Conservation (phyloP, 2,329 filamentous ascomycete species). For the Trichoderma sp. region DNA sequence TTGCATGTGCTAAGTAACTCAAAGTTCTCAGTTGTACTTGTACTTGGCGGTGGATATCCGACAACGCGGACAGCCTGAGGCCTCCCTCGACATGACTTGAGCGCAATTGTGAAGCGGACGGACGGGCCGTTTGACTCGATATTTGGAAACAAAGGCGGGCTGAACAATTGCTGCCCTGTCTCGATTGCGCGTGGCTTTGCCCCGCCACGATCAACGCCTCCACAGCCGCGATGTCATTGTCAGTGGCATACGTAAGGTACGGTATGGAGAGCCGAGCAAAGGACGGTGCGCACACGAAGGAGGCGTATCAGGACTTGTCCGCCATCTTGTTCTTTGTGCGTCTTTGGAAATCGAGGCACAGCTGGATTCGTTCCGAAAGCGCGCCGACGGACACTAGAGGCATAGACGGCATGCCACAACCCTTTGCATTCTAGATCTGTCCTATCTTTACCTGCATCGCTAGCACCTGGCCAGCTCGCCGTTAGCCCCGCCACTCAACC, state of each 20-base stretch:
- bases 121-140: too few species aligned
- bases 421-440: constrained; percentile 19
- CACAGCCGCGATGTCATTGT: background rate
- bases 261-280: too few species aligned
- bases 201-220: constrained; percentile 26
- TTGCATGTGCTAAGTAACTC: background rate
- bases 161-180: background rate
- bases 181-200: constrained; percentile 22
- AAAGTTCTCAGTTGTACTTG: background rate
- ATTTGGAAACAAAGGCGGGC: constrained; percentile 18
- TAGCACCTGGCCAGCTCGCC: constrained; percentile 10
- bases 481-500: constrained; percentile 17
- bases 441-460: constrained; percentile 14
- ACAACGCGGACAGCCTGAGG: background rate
- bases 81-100: background rate
- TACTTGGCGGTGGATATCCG: background rate
- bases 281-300: too few species aligned
- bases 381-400: background rate
- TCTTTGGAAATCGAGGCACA: too few species aligned
- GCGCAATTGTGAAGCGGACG: too few species aligned
- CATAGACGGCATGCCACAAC: background rate
- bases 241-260: background rate
- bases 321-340: too few species aligned
- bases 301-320: too few species aligned
- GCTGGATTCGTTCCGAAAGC: background rate